These are phyloP conservation scores for Podaxis sp. DNA, from an alignment of 768 basidiomycete genomes.

Conservation along the genomic window DNA sequence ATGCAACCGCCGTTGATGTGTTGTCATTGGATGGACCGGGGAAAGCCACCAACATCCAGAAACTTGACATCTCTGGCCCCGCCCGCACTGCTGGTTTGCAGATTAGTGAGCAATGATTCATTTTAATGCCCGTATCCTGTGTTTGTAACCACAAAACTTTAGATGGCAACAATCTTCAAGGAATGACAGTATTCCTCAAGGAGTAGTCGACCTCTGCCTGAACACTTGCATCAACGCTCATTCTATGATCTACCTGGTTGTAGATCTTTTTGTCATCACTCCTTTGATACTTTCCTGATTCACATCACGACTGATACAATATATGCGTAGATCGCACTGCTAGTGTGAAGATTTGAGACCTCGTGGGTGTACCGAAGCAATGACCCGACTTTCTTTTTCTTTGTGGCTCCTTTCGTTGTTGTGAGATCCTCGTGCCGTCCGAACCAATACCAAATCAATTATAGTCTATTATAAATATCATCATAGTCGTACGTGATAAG, in stretches of 20 bases:
- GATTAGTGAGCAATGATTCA: conserved; percentile 29
- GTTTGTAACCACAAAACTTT: neutral
- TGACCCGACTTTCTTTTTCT: neutral
- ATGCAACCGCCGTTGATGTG: conserved; percentile 26
- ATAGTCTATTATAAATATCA: neutral
- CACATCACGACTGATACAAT: too few species aligned
- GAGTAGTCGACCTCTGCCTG: conserved; percentile 11
- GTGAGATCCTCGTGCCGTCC: too few species aligned
- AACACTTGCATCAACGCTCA: neutral
- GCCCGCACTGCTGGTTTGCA: conserved; percentile 23
- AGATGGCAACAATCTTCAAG: conserved; percentile 34
- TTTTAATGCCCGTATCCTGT: neutral
- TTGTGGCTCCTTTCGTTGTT: neutral
- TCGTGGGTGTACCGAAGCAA: neutral
- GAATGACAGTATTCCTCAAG: conserved; percentile 32
- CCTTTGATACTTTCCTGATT: neutral
- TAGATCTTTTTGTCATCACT: neutral
- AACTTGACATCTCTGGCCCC: conserved; percentile 21
- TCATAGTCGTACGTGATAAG: neutral
- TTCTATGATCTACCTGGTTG: neutral
- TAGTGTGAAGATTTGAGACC: neutral
- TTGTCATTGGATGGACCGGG: conserved; percentile 26
- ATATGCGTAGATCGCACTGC: neutral
- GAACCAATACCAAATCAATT: neutral
- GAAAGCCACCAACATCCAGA: conserved; percentile 23